A percentile compares a stretch with the other conserved stretches of the same genome.
Evolutionary conservation across 768 basidiomycete species (phyloP).

Genomic region (Clavaria fumosa): DNA sequence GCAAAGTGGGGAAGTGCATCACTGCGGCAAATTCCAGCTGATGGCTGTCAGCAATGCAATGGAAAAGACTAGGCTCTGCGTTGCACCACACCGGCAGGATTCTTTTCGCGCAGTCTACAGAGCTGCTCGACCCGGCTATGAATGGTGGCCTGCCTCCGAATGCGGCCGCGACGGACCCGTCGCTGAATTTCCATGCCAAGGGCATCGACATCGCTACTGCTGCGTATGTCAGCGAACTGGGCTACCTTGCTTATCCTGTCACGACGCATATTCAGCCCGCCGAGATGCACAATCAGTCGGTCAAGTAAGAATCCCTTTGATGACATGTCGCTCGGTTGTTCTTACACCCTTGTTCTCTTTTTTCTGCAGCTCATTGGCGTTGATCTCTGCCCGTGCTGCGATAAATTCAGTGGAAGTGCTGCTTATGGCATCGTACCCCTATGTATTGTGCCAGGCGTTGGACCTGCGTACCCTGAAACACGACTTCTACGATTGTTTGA

Average conservation of each 20-base stretch:
- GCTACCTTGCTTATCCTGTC: conserved; percentile 63
- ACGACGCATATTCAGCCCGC: conserved; percentile 71
- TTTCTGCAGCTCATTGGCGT: conserved; percentile 33
- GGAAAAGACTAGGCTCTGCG: conserved; percentile 72
- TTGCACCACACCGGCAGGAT: conserved; percentile 59
- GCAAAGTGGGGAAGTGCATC: conserved; percentile 46
- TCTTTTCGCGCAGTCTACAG: conserved; percentile 54
- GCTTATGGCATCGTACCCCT: conserved; percentile 54
- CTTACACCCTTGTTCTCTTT: neutral
- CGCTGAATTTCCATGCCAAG: conserved; percentile 64
- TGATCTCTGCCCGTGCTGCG: conserved; percentile 67
- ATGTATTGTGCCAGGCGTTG: conserved; percentile 66
- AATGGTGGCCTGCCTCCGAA: conserved; percentile 68
- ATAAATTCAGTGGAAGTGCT: conserved; percentile 56
- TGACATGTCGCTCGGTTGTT: neutral
- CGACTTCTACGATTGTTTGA: conserved; percentile 40
- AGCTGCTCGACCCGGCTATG: conserved; percentile 67
- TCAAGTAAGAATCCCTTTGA: conserved; percentile 38
- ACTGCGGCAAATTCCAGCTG: conserved; percentile 82
- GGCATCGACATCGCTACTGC: conserved; percentile 74
- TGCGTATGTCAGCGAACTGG: conserved; percentile 64
- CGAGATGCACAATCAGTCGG: conserved; percentile 75
- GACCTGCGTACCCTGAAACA: conserved; percentile 65
- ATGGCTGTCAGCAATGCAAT: conserved; percentile 67
- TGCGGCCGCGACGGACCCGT: conserved; percentile 58